Conservation (phyloP, 441 rosid species). For the Metrosideros polymorpha region DNA sequence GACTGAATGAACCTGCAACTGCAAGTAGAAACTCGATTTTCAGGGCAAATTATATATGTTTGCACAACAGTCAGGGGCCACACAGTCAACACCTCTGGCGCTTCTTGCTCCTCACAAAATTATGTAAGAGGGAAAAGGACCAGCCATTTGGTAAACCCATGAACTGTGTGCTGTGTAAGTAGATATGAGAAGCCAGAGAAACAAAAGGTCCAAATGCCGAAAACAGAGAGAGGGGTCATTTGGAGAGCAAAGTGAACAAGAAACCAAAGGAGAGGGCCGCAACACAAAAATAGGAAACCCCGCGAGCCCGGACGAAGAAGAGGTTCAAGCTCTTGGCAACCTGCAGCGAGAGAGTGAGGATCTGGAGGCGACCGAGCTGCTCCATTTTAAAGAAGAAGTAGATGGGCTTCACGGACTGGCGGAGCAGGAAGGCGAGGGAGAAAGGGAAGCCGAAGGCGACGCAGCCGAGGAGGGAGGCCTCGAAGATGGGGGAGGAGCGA, state of each 20-base stretch:
- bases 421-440: conserved; percentile 63
- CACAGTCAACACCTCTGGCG: background rate
- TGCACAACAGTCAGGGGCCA: background rate
- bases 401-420: conserved; percentile 78
- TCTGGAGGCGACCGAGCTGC: conserved; percentile 78
- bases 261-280: conserved; percentile 39
- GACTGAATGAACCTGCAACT: background rate
- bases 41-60: background rate
- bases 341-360: conserved; percentile 69
- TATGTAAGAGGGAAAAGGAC: background rate
- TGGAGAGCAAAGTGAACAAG: conserved; percentile 23
- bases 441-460: conserved; percentile 77
- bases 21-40: background rate
- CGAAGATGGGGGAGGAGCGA: conserved; percentile 32
- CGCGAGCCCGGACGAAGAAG: conserved; percentile 49
- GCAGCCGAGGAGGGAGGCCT: conserved; percentile 49
- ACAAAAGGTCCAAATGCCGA: background rate
- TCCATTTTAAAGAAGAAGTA: conserved; percentile 87
- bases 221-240: background rate
- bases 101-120: background rate
- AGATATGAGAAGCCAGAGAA: background rate
- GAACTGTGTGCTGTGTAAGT: background rate
- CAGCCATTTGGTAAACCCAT: background rate
- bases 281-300: conserved; percentile 41
- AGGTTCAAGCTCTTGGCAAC: conserved; percentile 59